Base-by-base conservation (phyloP, 768 basidiomycete genomes). In the Hypholoma sublateritium region DNA sequence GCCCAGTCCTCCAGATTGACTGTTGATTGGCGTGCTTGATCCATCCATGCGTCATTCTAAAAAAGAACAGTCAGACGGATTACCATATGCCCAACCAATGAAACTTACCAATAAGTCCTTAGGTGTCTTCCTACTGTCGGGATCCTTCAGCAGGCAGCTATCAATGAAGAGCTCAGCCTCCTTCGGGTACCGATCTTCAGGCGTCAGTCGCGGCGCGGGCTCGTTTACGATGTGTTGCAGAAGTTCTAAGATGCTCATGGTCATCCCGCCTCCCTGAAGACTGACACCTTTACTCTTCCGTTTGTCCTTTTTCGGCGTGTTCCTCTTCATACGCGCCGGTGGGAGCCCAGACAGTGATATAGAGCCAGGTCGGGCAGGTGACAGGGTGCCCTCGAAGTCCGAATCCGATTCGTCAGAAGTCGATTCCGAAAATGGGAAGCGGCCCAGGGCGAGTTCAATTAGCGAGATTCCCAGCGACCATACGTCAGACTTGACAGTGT, bases 171-270 rank as follows among this genome's bases (percentile, higher is more conserved):
- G 77, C 64, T 93, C 91, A 21, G 91, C 89, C 67, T 88, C 83
- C 52, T 72, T 70, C 3, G 91, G 88, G 79, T 77, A 83, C 42
- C 78, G 80, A 35, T 87, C 88, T 56, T 89, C 86, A 1, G 86
- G 84, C 11, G 87, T 87, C 62, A 99, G 72, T 67, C 84, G 80
- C 41, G 97, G 97, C 24, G 97, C 96, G 56, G 96, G 94, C 74
- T 98, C 97, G 68, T 98, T 98, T 51, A 99, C 97, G 65, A 99
- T 98, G 69, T 98, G 94, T 69, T 98, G 97, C 59, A 99, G 75
- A 51, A 99, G 72, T 75, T 99, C 97, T 62, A 99, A 74, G 71
- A 99, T 98, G 66, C 89, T 92, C 95, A 99, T 98, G 62, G 94
- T 97, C 89, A 93, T 95, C 28, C 90, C 91, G 1, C 93, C 92